These are phyloP conservation scores for Geranium rotundifolium DNA, from an alignment of 345 rosid species.

Conservation along the genomic window DNA sequence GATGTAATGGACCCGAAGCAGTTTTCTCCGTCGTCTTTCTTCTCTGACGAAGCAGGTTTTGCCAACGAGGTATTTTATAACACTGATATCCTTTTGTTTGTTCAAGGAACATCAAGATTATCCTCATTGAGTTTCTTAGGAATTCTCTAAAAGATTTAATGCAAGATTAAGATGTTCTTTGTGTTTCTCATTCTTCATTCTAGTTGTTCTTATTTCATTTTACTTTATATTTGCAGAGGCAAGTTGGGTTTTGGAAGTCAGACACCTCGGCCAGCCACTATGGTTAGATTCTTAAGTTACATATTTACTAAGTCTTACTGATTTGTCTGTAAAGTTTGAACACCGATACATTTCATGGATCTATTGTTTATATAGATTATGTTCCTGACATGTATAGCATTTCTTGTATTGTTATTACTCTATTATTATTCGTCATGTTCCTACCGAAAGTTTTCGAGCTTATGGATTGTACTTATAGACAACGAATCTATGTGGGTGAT, in stretches of 20 bases:
- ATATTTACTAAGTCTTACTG: neutral
- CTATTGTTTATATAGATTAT: too few relatives aligned
- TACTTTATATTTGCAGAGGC: conserved; percentile 24
- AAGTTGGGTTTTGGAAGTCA: conserved; percentile 38
- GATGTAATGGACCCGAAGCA: conserved; percentile 24
- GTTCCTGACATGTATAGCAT: too few relatives aligned
- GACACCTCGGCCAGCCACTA: conserved; percentile 21
- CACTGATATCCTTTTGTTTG: neutral
- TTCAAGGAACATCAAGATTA: too few relatives aligned
- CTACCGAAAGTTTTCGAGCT: too few relatives aligned
- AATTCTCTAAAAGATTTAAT: too few relatives aligned
- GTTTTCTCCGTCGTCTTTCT: conserved; percentile 21
- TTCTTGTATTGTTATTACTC: too few relatives aligned
- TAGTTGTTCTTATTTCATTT: neutral
- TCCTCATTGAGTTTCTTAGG: too few relatives aligned
- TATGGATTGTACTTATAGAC: too few relatives aligned
- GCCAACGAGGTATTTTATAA: neutral
- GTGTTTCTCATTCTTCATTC: neutral
- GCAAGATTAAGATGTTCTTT: neutral
- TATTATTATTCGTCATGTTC: too few relatives aligned
- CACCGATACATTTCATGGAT: too few relatives aligned
- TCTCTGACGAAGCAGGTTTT: conserved; percentile 10
- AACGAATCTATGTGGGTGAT: too few relatives aligned
- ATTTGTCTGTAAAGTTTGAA: neutral
- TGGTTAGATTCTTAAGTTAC: conserved; percentile 18